Evolutionary conservation across 257 asterid species (phyloP), one percentile per base, ranked within the genome.

Genomic region (Capsicum baccatum): DNA sequence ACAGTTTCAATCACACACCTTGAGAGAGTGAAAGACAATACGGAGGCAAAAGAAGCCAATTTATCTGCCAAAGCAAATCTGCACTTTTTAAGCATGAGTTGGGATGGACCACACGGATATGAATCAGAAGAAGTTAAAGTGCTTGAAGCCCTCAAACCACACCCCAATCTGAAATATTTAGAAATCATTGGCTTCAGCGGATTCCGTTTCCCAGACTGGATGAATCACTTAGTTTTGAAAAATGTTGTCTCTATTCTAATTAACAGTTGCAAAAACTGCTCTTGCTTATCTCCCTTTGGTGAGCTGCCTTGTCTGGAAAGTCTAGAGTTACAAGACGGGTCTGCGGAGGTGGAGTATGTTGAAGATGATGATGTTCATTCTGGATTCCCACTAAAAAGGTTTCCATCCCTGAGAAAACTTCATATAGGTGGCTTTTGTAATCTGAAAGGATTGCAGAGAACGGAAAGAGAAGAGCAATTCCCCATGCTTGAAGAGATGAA

Each of bases 121-220:
- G 13, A 3, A 5, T 4, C 7, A 59, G 57, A 50, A 59, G 57
- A 50, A 52, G 1, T 21, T 33, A 67, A 84, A 71, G 85, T 87
- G 47, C 42, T 83, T 19, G 84, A 87, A 82, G 87, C 84, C 58
- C 86, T 88, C 10, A 50, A 85, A 70, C 87, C 86, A 48, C 86
- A 85, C 82, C 54, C 76, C 12, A 62, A 82, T 54, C 59, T 89
- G 12, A 56, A 79, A 19, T 3, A 0, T 6, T 33, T 85, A 35
- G 0, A 0, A 2, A 81, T 87, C 66, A 0, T 0, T 0, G 74
- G 88, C 8, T 89, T 89, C 76, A 50, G 26, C 4, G 91, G 90
- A 12, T 50, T 59, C 37, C 0, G 17, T 21, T 67, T 89, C 64
- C 87, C 90, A 4, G 7, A 6, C 58, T 89, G 89, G 91, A 86